Evolutionary conservation across 257 asterid species (phyloP).

Genomic region (Solanum tarijense): DNA sequence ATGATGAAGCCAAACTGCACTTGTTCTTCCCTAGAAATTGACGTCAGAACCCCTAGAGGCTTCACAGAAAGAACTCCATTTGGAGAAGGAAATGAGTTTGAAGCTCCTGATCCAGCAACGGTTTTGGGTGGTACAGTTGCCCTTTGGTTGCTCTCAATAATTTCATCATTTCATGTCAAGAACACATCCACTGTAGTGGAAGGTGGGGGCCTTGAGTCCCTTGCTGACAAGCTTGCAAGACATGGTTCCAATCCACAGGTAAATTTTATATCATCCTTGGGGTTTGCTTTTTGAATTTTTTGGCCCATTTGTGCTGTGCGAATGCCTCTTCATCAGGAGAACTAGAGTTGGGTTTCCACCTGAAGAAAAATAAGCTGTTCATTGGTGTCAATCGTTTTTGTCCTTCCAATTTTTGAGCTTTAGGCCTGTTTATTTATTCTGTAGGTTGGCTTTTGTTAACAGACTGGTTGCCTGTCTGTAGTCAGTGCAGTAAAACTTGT

Average conservation of each 20-base stretch:
- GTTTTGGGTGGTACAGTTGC: slow-evolving; percentile 63
- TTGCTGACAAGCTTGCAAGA: slow-evolving; percentile 48
- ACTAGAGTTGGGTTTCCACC: not conserved
- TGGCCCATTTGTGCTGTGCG: not conserved
- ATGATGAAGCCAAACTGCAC: slow-evolving; percentile 54
- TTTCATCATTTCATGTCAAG: slow-evolving; percentile 47
- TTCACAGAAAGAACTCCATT: slow-evolving; percentile 38
- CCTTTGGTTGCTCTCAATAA: slow-evolving; percentile 64
- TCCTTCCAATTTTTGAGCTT: not conserved
- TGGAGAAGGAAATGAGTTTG: slow-evolving; percentile 41
- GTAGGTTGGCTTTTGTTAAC: not conserved
- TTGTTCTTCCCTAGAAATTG: slow-evolving; percentile 34
- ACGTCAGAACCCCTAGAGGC: slow-evolving; percentile 39
- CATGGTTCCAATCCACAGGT: slow-evolving; percentile 46
- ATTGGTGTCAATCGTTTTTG: not conserved
- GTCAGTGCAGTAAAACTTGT: not conserved
- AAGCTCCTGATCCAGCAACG: slow-evolving; percentile 58
- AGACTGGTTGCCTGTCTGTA: not conserved
- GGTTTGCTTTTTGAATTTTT: not conserved
- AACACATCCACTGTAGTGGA: slow-evolving; percentile 52
- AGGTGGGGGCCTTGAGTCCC: slow-evolving; percentile 70
- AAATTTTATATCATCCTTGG: not conserved
- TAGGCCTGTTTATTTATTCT: not conserved
- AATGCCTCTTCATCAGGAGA: not conserved
- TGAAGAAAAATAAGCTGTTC: not conserved